Percentiles rank a stretch among this genome's conserved stretches.
Conservation (phyloP, 192 early-diverging fungal species). For the Backusella tarrabulga region DNA sequence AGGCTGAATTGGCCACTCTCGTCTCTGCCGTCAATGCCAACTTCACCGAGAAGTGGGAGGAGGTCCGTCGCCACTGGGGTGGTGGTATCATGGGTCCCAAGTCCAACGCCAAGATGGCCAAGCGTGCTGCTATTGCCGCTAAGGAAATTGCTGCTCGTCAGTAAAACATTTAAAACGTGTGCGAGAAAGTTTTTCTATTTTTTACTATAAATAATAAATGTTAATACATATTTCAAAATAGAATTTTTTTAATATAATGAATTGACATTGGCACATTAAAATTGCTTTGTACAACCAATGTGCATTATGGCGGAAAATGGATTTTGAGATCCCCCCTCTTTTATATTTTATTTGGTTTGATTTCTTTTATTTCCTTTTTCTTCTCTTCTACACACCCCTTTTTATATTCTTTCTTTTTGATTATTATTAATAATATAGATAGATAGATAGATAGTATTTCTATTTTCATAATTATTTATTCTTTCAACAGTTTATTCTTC, state of each 20-base stretch:
- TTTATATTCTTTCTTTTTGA: background rate
- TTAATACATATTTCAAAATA: background rate
- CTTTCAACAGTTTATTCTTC: background rate
- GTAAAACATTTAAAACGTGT: conserved; percentile 19
- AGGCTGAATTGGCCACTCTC: conserved; percentile 82
- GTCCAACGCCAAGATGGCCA: conserved; percentile 80
- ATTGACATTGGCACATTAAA: background rate
- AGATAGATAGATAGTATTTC: no score
- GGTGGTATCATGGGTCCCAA: conserved; percentile 97
- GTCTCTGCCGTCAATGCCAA: conserved; percentile 92
- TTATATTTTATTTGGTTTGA: conserved; percentile 9
- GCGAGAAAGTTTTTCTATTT: background rate
- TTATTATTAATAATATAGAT: background rate
- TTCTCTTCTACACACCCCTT: background rate
- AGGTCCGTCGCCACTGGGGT: conserved; percentile 93
- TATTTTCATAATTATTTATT: background rate
- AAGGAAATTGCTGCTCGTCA: conserved; percentile 44
- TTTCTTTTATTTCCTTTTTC: conserved; percentile 7
- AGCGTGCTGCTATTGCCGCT: conserved; percentile 63
- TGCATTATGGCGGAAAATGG: background rate
- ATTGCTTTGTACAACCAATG: background rate
- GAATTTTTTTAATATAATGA: background rate
- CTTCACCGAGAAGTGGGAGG: conserved; percentile 95
- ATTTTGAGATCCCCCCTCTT: background rate
- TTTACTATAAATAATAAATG: background rate